Conservation (phyloP, 2,329 filamentous ascomycete genomes). For the Pseudopithomyces chartarum region DNA sequence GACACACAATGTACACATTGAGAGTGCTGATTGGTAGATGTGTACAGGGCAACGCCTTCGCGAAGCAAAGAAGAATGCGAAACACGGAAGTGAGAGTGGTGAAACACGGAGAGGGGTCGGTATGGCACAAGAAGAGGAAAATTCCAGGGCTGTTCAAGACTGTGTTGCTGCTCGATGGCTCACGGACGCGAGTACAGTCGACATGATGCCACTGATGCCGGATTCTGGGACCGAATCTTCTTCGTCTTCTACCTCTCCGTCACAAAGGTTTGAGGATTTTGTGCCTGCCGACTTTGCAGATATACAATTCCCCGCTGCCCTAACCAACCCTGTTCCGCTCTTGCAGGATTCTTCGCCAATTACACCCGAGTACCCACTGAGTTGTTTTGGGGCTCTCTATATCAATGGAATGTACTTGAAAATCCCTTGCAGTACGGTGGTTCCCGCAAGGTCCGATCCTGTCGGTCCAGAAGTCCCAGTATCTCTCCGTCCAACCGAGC, state of each 20-base stretch:
- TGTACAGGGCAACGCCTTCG: slow-evolving; percentile 16
- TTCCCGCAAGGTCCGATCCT: slow-evolving; percentile 29
- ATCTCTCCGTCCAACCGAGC: slow-evolving; percentile 39
- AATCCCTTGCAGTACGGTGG: slow-evolving; percentile 28
- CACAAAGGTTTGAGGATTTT: background rate
- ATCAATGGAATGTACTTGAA: slow-evolving; percentile 39
- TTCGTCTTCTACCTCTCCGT: background rate
- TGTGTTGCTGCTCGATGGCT: background rate
- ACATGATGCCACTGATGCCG: slow-evolving; percentile 3
- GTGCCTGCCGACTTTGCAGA: slow-evolving; percentile 2
- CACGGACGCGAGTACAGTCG: background rate
- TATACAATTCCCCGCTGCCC: background rate
- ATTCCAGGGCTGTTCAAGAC: background rate
- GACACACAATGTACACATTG: background rate
- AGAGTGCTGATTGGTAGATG: slow-evolving; percentile 7
- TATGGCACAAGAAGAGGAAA: slow-evolving; percentile 1
- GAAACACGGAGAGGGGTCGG: slow-evolving; percentile 9
- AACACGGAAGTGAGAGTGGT: slow-evolving; percentile 9
- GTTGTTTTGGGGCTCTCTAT: slow-evolving; percentile 37
- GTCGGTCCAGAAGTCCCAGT: slow-evolving; percentile 21
- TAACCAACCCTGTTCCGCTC: background rate
- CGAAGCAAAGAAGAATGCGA: slow-evolving; percentile 18
- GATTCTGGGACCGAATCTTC: background rate
- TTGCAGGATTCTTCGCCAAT: background rate
- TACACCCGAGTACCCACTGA: slow-evolving; percentile 19